Percentiles rank a stretch among this genome's conserved stretches.
These are phyloP conservation scores for Friedmanniomyces endolithicus DNA, from an alignment of 495 filamentous ascomycete genomes.

Conservation along the genomic window DNA sequence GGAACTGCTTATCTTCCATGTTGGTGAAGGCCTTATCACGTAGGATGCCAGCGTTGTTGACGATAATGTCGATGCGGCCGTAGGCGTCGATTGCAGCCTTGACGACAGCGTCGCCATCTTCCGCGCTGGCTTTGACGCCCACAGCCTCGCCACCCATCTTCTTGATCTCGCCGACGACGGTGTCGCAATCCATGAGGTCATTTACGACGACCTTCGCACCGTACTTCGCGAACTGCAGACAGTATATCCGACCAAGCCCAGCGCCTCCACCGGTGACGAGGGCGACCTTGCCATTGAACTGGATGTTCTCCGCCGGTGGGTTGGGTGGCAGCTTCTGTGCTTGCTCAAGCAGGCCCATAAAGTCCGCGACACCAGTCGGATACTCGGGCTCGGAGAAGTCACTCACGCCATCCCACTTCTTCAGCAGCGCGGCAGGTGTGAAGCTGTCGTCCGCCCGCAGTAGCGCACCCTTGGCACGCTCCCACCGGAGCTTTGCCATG, in stretches of 20 bases:
- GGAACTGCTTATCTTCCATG: constrained; percentile 92
- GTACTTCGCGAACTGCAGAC: constrained; percentile 75
- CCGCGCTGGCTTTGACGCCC: constrained; percentile 84
- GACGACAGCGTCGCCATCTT: constrained; percentile 86
- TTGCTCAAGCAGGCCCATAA: constrained; percentile 74
- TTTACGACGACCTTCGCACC: constrained; percentile 92
- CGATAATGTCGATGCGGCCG: constrained; percentile 82
- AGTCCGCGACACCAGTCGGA: constrained; percentile 79
- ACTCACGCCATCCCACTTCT: constrained; percentile 75
- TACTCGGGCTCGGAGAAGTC: constrained; percentile 80
- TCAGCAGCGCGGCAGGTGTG: constrained; percentile 76
- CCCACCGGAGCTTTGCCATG: constrained; percentile 88
- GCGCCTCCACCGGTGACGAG: constrained; percentile 87
- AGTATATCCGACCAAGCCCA: constrained; percentile 86
- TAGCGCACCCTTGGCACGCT: constrained; percentile 80
- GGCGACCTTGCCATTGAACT: constrained; percentile 84
- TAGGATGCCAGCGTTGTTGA: constrained; percentile 97
- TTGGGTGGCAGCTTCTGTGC: constrained; percentile 60
- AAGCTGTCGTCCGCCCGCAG: constrained; percentile 80
- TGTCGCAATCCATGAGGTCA: constrained; percentile 86
- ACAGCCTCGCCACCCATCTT: constrained; percentile 82
- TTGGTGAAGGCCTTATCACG: constrained; percentile 96
- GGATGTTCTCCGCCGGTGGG: constrained; percentile 60
- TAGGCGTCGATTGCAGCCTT: constrained; percentile 88
- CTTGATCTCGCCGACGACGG: constrained; percentile 82